These are phyloP conservation scores for Grosmannia huntii DNA, from an alignment of 2,329 filamentous ascomycete genomes.

Conservation along the genomic window DNA sequence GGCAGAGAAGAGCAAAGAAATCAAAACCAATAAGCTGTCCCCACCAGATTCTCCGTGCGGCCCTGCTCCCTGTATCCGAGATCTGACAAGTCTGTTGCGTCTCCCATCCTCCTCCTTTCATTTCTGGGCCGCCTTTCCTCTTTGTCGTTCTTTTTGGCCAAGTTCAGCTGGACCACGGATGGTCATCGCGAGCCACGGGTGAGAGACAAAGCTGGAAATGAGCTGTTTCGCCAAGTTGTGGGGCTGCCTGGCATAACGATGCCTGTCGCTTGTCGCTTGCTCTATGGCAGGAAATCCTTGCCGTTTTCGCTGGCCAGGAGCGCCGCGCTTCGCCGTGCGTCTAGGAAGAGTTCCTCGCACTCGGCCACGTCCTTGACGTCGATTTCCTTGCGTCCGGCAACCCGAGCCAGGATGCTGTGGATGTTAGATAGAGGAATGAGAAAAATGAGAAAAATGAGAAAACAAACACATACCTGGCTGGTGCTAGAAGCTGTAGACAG, in stretches of 20 bases:
- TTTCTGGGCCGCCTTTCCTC: too few relatives aligned
- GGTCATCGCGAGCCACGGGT: too few relatives aligned
- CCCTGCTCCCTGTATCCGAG: not conserved
- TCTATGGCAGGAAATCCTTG: slow-evolving; percentile 50
- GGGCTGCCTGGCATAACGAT: not conserved
- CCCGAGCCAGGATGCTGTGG: slow-evolving; percentile 68
- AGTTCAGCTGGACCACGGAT: too few relatives aligned
- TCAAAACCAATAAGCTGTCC: not conserved
- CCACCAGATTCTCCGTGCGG: not conserved
- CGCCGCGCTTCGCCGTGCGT: slow-evolving; percentile 64
- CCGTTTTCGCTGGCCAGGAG: slow-evolving; percentile 52
- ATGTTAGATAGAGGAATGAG: slow-evolving; percentile 1
- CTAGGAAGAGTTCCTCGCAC: slow-evolving; percentile 74
- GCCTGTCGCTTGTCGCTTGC: not conserved
- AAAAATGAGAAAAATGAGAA: not conserved
- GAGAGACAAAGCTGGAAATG: too few relatives aligned
- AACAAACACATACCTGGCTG: slow-evolving; percentile 48
- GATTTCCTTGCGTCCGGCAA: slow-evolving; percentile 65
- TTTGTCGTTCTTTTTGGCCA: too few relatives aligned
- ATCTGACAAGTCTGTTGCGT: too few relatives aligned
- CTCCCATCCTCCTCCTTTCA: too few relatives aligned
- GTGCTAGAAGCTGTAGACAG: slow-evolving; percentile 81
- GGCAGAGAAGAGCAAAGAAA: not conserved
- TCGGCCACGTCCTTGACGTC: slow-evolving; percentile 66
- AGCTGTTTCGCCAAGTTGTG: too few relatives aligned